Base-by-base conservation (phyloP, 1,139 yeast species). In the Petasospora fabianii region DNA sequence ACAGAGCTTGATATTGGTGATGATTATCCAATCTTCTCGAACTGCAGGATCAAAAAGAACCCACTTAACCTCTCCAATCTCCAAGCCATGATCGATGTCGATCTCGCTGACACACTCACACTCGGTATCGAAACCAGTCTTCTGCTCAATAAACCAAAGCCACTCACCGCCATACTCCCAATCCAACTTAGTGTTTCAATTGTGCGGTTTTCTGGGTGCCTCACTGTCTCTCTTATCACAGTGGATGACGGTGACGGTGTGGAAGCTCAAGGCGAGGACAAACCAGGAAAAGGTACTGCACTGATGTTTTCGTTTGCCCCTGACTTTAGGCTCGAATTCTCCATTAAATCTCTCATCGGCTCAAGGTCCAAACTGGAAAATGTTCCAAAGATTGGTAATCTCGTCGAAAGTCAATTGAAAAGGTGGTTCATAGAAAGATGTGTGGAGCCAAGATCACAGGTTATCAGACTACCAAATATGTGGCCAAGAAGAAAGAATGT, bases 11-110 rank as follows among this genome's bases (percentile, higher is more conserved):
- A 90, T 56, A 81, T 92, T 43, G 99, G 99, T 27, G 87, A 88
- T 57, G 97, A 90, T 59, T 94, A 82, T 57, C 99, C 99, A 2
- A 86, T 92, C 35, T 85, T 92, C 58, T 84, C 96, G 44, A 92
- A 94, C 59, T 92, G 99, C 62, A 74, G 95, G 35, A 85, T 94
- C 20, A 73, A 72, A 45, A 81, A 81, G 48, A 73, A 76, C 27
- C 65, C 67, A 30, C 53, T 55, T 3, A 57, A 60, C 38, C 51
- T 56, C 27, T 56, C 58, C 22, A 69, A 85, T 42, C 60, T 84
- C 34, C 97, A 92, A 58, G 97, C 96, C 0, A 88, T 84, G 48
- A 90, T 94, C 35, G 97, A 92, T 59, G 95, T 92, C 28, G 97
- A 90, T 58, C 66, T 94, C 36, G 78, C 94, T 9, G 99, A 92